Base-by-base conservation (phyloP, 805 yeast species). In the Teunomyces cretensis region DNA sequence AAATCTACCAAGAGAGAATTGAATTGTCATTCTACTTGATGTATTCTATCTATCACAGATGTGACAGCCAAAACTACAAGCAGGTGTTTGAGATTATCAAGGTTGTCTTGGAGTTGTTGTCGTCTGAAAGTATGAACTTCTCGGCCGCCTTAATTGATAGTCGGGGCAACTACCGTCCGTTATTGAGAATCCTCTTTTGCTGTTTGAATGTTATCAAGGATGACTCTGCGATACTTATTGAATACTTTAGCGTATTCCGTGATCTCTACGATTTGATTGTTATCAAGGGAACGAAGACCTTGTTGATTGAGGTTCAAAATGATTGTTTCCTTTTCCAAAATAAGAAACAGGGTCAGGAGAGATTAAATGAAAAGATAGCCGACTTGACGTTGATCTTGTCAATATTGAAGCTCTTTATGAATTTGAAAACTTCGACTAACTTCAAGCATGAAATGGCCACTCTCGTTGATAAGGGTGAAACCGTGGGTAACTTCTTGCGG, bases 351-450 rank as follows among this genome's bases (percentile, higher is more conserved):
- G 60, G 62, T 26, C 57, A 72, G 8, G 49, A 53, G 2, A 63
- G 72, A 30, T 57, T 79, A 42, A 64, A 68, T 32, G 79, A 76
- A 19, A 78, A 76, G 50, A 71, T 83, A 19, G 90, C 85, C 50
- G 94, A 88, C 56, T 60, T 87, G 31, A 66, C 79, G 30, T 64
- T 86, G 50, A 68, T 87, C 8, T 71, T 87, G 9, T 79, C 88
- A 0, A 67, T 87, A n/a, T 71, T 85, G 58, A 79, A 85, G 50
- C 71, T 78, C 2, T 74, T 85, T 46, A 72, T 82, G 12, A 64
- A 62, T 7, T 58, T 83, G 33, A 72, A 76, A 1, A 72, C 80
- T 2, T 72, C 84, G 0, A 52, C 65, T 0, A 70, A 72, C 12
- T 69, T 84, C 46, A 74, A 75, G 36, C 51, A 69, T 4, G 76